Evolutionary conservation across 768 basidiomycete genomes (phyloP), one percentile per base, ranked within the genome.

Genomic region (Mycena latifolia): DNA sequence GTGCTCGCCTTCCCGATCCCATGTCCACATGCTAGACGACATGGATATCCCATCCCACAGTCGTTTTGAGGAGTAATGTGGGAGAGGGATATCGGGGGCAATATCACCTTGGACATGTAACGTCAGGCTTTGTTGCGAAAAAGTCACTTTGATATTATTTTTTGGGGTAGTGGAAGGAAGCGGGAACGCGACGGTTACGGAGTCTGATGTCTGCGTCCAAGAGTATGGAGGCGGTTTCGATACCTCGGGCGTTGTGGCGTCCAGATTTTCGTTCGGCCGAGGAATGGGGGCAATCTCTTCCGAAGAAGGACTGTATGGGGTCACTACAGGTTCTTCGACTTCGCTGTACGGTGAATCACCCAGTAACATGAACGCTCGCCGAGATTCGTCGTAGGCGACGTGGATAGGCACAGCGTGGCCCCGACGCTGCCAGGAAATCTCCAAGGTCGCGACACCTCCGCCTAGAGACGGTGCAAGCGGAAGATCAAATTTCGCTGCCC

Each of bases 21-120:
- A 97, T 6, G 94, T 96, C 96, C 95, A 99, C 72, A 93, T 89
- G 73, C 93, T 93, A n/a, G 91, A 85, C 3, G 89, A 85, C 1
- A 92, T 80, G 56, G 88, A 87, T 67, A 99, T 91, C 12, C 80
- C 79, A 68, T 89, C 95, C 97, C 96, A 99, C 3, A 95, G 81
- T 27, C 81, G 78, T 72, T 88, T 87, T 31, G 84, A 79, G 0
- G 87, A 84, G 75, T 90, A 92, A 41, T 76, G 83, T 15, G 92
- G 93, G 45, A 88, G 77, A 31, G 79, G 74, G 39, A 82, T 65
- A 22, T 75, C 73, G 11, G 75, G 58, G 3, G 80, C 67, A n/a
- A 77, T 72, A 24, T 77, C 73, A 48, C 74, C 73, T 53, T 84
- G 78, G 63, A 94, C 79, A 67, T 89, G 87, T 1, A 95, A 73